Evolutionary conservation across 139 green algal genomes (phyloP).

Genomic region (Chloropicon primus): DNA sequence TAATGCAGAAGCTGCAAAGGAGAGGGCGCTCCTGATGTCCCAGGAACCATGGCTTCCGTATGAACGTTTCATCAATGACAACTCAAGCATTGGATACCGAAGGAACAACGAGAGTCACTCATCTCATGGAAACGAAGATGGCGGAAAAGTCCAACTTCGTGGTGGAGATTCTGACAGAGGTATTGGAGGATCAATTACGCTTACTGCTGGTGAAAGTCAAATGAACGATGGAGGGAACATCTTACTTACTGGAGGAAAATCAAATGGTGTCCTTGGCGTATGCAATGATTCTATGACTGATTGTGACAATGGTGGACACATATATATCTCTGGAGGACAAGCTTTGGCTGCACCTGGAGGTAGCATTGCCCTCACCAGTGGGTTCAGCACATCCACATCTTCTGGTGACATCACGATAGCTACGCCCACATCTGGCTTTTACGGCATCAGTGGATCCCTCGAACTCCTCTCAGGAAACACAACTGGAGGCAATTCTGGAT

Average conservation of each 20-base stretch:
- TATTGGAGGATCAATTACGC: not conserved
- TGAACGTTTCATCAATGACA: not conserved
- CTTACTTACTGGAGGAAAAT: not conserved
- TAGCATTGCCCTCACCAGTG: not conserved
- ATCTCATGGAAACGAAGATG: not conserved
- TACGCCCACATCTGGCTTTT: too few species aligned
- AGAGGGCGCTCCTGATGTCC: not conserved
- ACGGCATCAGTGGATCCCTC: too few species aligned
- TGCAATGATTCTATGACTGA: not conserved
- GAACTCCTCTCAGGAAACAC: too few species aligned
- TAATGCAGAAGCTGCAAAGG: not conserved
- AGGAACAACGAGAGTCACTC: not conserved
- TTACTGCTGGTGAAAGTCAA: not conserved
- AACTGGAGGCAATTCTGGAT: too few species aligned
- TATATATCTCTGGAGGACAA: not conserved
- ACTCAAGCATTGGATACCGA: not conserved
- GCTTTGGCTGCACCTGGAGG: not conserved
- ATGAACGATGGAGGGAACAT: not conserved
- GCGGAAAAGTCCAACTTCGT: not conserved
- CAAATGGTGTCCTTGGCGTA: not conserved
- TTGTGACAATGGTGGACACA: not conserved
- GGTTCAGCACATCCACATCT: not conserved
- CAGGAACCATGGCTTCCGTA: not conserved
- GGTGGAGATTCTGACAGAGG: not conserved
- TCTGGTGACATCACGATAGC: not conserved